Base-by-base conservation (phyloP, 176 grass and related monocot genomes). In the Cocos nucifera region DNA sequence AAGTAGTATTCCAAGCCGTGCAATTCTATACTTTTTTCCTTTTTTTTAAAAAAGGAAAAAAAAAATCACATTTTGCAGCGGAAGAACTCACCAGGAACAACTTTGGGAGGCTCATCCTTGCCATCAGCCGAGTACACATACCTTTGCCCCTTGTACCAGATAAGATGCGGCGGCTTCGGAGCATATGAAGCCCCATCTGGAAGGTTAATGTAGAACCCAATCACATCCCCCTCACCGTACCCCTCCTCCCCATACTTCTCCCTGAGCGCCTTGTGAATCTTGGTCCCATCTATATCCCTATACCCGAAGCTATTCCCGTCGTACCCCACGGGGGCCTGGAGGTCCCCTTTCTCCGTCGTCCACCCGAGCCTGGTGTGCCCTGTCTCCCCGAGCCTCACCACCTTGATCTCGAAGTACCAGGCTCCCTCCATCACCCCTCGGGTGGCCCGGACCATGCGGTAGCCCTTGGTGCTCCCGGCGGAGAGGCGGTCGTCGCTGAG, bases 401-500 rank as follows among this genome's bases (percentile, higher is more conserved):
- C 63, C 78, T 59, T 85, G 72, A 85, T 67, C 75, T 96, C 91
- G 18, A 90, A 96, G 69, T 87, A 96, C 91, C 91, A 85, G 1
- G 78, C 80, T 2, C 91, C 86, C 7, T 82, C 12, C 23, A 85
- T 77, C 25, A 96, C 66, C 14, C 91, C 86, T 7, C 91, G 75
- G 49, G 86, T 90, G 60, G 91, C 91, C 19, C 86, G 86, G 28
- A 96, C 84, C 91, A 87, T 90, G 9, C 91, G 86, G 62, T 87
- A 96, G 7, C 91, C 91, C 77, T 90, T 96, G 58, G 75, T 82
- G 83, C 86, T 79, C 70, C 72, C 54, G 16, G 91, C 74, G 3
- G 83, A 73, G 52, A 96, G 75, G 78, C 83, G 87, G 50, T 90
- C 86, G 2, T 96, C 86, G 10, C 77, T 75, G 56, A 96, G 65